Evolutionary conservation across 352 stramenopile genomes (phyloP).

Genomic region (Pythium dissimile): DNA sequence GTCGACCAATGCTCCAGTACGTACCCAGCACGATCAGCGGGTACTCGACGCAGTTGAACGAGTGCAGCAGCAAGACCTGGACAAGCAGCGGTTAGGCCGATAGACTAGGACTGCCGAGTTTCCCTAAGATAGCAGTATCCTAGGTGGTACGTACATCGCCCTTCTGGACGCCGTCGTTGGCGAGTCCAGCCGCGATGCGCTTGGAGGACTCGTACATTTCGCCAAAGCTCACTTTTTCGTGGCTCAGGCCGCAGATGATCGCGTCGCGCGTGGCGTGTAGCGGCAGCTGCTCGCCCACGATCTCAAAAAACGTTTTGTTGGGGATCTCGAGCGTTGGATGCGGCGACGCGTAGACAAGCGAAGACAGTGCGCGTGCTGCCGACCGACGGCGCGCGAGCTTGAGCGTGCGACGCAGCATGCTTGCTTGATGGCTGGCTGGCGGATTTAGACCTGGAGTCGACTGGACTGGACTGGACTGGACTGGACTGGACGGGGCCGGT

Average conservation of each 20-base stretch:
- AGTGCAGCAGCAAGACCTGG: slow-evolving; percentile 53
- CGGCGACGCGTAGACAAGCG: slow-evolving; percentile 56
- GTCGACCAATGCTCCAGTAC: neutral
- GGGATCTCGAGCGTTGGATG: slow-evolving; percentile 48
- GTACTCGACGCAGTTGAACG: slow-evolving; percentile 69
- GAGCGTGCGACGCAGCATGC: neutral
- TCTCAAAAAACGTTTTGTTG: slow-evolving; percentile 47
- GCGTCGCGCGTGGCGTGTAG: slow-evolving; percentile 39
- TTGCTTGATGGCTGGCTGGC: no score
- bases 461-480: no score
- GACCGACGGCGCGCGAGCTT: neutral
- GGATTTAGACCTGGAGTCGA: no score
- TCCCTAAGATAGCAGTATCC: neutral
- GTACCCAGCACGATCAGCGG: slow-evolving; percentile 45
- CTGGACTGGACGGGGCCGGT: neutral
- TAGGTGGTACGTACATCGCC: slow-evolving; percentile 38
- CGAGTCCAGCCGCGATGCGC: slow-evolving; percentile 42
- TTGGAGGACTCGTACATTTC: slow-evolving; percentile 37
- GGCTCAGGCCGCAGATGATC: slow-evolving; percentile 56
- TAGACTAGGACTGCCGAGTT: neutral
- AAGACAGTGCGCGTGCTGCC: slow-evolving; percentile 27
- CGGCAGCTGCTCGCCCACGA: slow-evolving; percentile 35
- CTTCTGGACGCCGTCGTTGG: slow-evolving; percentile 42
- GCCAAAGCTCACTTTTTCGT: slow-evolving; percentile 47
- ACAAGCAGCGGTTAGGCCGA: neutral